phyloP scores from a whole-genome alignment of 371 early-diverging fungal genomes.

The Saksenaea oblongispora region DNA sequence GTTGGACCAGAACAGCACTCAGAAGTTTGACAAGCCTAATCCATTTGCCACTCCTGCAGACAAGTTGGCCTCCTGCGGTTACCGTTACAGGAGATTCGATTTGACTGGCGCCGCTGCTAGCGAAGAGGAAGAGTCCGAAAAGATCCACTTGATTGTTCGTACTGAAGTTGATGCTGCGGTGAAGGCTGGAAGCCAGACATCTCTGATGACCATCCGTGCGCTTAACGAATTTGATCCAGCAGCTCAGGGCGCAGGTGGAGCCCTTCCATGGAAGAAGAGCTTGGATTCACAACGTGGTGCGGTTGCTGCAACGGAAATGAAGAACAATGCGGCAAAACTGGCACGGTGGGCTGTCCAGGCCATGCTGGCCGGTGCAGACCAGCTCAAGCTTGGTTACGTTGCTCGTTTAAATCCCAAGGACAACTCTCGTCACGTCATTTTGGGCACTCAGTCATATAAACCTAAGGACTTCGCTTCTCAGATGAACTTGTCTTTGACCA shows the following conservation, averaged over 20 bases:
- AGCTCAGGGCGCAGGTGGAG: conserved; percentile 86
- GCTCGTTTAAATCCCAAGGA: conserved; percentile 82
- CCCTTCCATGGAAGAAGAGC: conserved; percentile 94
- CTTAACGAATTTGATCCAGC: conserved; percentile 92
- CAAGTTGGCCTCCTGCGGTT: conserved; percentile 74
- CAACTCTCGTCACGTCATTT: conserved; percentile 77
- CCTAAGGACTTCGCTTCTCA: conserved; percentile 92
- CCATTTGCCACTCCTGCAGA: conserved; percentile 70
- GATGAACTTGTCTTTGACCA: conserved; percentile 82
- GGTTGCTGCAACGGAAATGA: conserved; percentile 95
- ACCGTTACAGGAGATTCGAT: conserved; percentile 86
- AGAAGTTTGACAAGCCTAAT: conserved; percentile 68
- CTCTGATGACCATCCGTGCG: conserved; percentile 75
- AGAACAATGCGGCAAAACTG: conserved; percentile 95
- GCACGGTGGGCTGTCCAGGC: conserved; percentile 94
- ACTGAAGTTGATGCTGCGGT: conserved; percentile 89
- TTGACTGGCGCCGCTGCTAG: conserved; percentile 43
- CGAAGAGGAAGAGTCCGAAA: conserved; percentile 37
- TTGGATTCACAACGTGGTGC: conserved; percentile 96
- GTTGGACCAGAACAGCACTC: conserved; percentile 57
- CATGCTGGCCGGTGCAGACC: conserved; percentile 85
- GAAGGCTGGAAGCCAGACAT: conserved; percentile 59
- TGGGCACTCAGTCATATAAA: conserved; percentile 85
- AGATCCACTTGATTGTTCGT: conserved; percentile 77
- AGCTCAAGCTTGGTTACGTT: conserved; percentile 90